Evolutionary conservation across 2,329 filamentous ascomycete genomes (phyloP).

Genomic region (Periconia sp.): DNA sequence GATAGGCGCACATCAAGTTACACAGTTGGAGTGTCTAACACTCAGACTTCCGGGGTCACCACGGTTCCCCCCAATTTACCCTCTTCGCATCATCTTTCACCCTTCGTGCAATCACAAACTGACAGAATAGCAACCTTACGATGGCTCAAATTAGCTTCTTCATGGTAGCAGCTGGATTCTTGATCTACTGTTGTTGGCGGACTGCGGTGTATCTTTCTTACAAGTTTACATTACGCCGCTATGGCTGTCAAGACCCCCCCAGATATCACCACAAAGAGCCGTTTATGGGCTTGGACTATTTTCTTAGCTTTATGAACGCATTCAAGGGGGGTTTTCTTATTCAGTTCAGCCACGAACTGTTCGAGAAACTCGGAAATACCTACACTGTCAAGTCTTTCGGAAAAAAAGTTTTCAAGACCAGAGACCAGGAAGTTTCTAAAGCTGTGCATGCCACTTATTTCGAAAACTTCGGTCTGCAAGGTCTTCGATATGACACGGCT

Average conservation of each 20-base stretch:
- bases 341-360: background rate
- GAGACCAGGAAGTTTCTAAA: background rate
- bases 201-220: background rate
- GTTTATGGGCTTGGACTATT: conserved; percentile 19
- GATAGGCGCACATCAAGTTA: too few species aligned
- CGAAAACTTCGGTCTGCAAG: background rate
- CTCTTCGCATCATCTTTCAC: too few species aligned
- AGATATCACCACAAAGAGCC: conserved; percentile 21
- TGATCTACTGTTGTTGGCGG: too few species aligned
- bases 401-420: background rate
- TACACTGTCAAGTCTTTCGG: background rate
- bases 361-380: background rate
- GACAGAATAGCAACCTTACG: too few species aligned
- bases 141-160: too few species aligned
- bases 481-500: background rate
- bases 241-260: conserved; percentile 12
- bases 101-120: too few species aligned
- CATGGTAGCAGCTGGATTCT: too few species aligned
- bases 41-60: too few species aligned
- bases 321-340: conserved; percentile 11
- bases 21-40: too few species aligned
- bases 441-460: background rate
- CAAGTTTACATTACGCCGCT: background rate
- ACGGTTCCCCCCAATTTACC: too few species aligned
- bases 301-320: conserved; percentile 15